Evolutionary conservation across 352 stramenopile genomes (phyloP), one percentile per base, ranked within the genome.

Genomic region (Pythium coloratum): DNA sequence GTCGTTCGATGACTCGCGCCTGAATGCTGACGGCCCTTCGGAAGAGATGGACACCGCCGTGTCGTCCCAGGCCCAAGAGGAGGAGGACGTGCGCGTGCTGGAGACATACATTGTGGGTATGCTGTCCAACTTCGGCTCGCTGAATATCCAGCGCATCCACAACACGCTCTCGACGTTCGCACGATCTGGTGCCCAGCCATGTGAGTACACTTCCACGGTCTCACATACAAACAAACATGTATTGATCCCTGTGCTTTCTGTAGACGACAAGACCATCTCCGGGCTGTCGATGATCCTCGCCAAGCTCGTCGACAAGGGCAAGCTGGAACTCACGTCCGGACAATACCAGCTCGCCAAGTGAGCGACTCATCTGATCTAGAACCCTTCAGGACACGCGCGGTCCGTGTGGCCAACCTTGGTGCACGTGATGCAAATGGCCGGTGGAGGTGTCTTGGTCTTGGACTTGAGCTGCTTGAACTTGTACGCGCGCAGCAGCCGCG

Each of bases 101-200:
- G 89, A 98, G 72, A 96, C 81, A 40, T 99, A 98, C 71, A 96
- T 99, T 57, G 79, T 97, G 34, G 94, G 96, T 13, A 98, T 99
- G 94, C 82, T 99, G 6, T 93, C 86, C 5, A 98, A 98, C 72
- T 90, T 98, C 59, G 94, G 93, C 10, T 89, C 94, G 42, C 75
- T 99, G 9, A 84, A 88, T 9, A 82, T 98, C 28, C 84, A 97
- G 49, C 81, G 89, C 20, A 98, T 99, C 63, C 94, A 98, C 79
- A 97, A 97, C 55, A 98, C 97, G 80, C 80, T 99, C 0, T 98
- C 80, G 1, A 93, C 86, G 18, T 95, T 96, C 60, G 83, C 86
- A 6, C 71, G 86, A 63, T 92, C 76, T 44, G 87, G 87, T 18
- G 75, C 77, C 0, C 82, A 91, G 56, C 83, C 81, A 72, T 93